Percentiles rank a stretch among this genome's conserved stretches.
phyloP scores from a whole-genome alignment of 208 protist species.

The Trypanosoma avium region DNA sequence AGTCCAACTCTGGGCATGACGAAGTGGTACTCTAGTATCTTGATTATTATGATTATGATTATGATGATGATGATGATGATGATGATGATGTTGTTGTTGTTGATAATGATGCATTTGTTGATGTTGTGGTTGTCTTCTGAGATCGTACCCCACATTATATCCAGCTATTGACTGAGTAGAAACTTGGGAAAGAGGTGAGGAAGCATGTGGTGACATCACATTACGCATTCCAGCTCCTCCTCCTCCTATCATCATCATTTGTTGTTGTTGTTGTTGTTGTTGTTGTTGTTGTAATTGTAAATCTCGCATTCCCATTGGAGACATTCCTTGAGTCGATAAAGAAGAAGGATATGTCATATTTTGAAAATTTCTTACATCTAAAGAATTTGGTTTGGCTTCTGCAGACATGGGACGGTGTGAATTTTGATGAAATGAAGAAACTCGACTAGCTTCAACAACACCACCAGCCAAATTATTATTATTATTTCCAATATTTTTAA shows the following conservation, averaged over 20 bases:
- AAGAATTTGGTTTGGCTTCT: background rate
- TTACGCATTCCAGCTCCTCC: background rate
- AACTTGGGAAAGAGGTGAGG: background rate
- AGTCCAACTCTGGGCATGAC: too few relatives aligned
- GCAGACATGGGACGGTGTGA: background rate
- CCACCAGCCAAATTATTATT: too few relatives aligned
- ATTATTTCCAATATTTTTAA: too few relatives aligned
- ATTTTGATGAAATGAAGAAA: background rate
- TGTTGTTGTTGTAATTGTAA: background rate
- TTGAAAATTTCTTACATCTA: background rate
- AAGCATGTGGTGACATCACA: background rate
- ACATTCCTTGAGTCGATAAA: background rate
- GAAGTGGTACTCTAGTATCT: too few relatives aligned
- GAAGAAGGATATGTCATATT: background rate
- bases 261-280: background rate
- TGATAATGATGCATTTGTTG: conserved; percentile 4
- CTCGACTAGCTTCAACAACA: background rate
- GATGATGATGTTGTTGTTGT: conserved; percentile 1
- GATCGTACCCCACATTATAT: background rate
- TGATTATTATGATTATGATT: conserved; percentile 30
- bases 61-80: conserved; percentile 10
- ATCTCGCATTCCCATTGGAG: background rate
- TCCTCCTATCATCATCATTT: background rate
- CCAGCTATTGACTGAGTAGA: background rate
- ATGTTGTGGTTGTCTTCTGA: conserved; percentile 4